Evolutionary conservation across 2,329 filamentous ascomycete species (phyloP).

Genomic region (Aspergillus unguis): DNA sequence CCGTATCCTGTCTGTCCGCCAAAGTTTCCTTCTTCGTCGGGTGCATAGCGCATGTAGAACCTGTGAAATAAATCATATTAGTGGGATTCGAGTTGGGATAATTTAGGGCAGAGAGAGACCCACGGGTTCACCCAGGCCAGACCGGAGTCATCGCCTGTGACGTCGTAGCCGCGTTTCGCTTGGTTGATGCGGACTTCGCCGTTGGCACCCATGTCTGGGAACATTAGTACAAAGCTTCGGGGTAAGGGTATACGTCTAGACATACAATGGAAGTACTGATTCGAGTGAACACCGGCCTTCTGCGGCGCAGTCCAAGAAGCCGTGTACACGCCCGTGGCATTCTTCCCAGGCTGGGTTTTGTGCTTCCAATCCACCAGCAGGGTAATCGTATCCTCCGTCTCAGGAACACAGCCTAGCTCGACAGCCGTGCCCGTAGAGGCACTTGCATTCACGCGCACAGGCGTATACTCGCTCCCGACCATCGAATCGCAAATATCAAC

Average conservation of each 20-base stretch:
- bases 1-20: slow-evolving; percentile 87
- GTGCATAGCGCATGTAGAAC: slow-evolving; percentile 92
- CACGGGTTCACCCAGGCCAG: slow-evolving; percentile 84
- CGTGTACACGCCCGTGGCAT: slow-evolving; percentile 85
- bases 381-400: slow-evolving; percentile 91
- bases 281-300: slow-evolving; percentile 89
- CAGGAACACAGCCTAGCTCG: slow-evolving; percentile 70
- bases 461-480: slow-evolving; percentile 71
- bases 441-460: slow-evolving; percentile 74
- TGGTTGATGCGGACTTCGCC: slow-evolving; percentile 90
- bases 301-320: slow-evolving; percentile 93
- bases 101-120: slow-evolving; percentile 19
- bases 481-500: slow-evolving; percentile 90
- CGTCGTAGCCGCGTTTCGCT: slow-evolving; percentile 89
- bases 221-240: not conserved
- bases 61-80: slow-evolving; percentile 24
- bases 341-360: slow-evolving; percentile 63
- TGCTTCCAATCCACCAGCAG: slow-evolving; percentile 85
- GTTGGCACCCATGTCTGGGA: slow-evolving; percentile 65
- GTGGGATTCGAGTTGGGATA: not conserved
- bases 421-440: slow-evolving; percentile 77
- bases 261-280: slow-evolving; percentile 87
- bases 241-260: not conserved
- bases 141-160: slow-evolving; percentile 72
- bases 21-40: slow-evolving; percentile 93